Conservation (phyloP, 176 grass and related monocot genomes). For the Hsuehochloa calcarea region DNA sequence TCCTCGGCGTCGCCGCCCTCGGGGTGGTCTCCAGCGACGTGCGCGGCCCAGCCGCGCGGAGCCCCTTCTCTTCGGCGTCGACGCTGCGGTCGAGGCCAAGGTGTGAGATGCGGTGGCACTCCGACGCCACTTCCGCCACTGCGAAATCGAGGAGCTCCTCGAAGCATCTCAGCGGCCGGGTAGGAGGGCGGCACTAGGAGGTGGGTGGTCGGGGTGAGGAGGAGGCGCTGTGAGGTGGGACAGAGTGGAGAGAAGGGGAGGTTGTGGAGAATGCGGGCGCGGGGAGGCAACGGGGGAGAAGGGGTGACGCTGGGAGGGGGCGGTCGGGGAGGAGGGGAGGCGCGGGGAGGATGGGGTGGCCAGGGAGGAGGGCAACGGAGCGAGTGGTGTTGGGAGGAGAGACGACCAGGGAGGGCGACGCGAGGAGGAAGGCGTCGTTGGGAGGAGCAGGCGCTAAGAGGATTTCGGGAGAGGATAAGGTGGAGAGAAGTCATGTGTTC, state of each 20-base stretch:
- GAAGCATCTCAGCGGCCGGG: constrained; percentile 63
- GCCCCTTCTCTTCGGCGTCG: constrained; percentile 88
- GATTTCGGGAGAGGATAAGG: no score
- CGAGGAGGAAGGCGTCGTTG: no score
- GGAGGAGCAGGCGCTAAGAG: fast-evolving
- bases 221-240: no score
- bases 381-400: no score
- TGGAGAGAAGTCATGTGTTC: no score
- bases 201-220: fast-evolving
- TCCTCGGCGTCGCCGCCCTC: constrained; percentile 44
- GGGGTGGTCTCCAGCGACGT: constrained; percentile 28
- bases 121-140: constrained; percentile 84
- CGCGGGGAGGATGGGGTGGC: no score
- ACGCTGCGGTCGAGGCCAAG: constrained; percentile 87
- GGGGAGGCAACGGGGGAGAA: no score
- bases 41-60: constrained; percentile 59
- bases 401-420: no score
- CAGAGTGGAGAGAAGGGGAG: fast-evolving
- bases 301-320: no score
- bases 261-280: fast-evolving
- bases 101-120: constrained; percentile 91
- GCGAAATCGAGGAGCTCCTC: constrained; percentile 84
- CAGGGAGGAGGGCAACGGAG: no score
- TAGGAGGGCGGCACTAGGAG: no score
- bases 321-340: no score